phyloP scores from a whole-genome alignment of 108 stramenopile genomes.

The Cyclotella atomus region DNA sequence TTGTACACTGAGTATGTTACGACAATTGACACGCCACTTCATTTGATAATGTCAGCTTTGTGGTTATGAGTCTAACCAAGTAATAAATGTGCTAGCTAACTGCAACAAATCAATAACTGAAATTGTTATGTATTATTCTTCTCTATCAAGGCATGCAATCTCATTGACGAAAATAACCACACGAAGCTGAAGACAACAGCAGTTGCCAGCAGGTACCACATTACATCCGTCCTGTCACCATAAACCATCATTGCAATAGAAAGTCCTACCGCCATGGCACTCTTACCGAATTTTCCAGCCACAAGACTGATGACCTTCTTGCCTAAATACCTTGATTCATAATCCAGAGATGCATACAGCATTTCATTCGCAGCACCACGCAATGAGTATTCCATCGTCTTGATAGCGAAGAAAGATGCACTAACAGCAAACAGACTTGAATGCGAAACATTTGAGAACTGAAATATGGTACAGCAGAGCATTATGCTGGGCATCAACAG shows the following conservation, averaged over 20 bases:
- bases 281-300: constrained; percentile 65
- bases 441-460: constrained; percentile 24
- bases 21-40: constrained; percentile 67
- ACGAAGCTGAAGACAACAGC: constrained; percentile 29
- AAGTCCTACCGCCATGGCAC: constrained; percentile 53
- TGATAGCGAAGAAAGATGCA: constrained; percentile 54
- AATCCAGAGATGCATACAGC: constrained; percentile 64
- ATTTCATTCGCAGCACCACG: constrained; percentile 59
- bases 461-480: constrained; percentile 45
- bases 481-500: constrained; percentile 56
- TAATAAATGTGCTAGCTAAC: constrained; percentile 19
- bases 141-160: constrained; percentile 45
- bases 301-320: constrained; percentile 64
- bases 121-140: neutral
- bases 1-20: constrained; percentile 58
- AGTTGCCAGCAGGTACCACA: constrained; percentile 47
- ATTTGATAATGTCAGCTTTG: constrained; percentile 57
- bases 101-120: neutral
- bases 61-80: constrained; percentile 59
- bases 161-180: constrained; percentile 38
- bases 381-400: constrained; percentile 66
- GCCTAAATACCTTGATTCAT: constrained; percentile 64
- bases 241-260: constrained; percentile 40
- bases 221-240: constrained; percentile 27
- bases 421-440: constrained; percentile 44